Conservation (phyloP, 2,329 filamentous ascomycete genomes). For the Thelonectria discophora region DNA sequence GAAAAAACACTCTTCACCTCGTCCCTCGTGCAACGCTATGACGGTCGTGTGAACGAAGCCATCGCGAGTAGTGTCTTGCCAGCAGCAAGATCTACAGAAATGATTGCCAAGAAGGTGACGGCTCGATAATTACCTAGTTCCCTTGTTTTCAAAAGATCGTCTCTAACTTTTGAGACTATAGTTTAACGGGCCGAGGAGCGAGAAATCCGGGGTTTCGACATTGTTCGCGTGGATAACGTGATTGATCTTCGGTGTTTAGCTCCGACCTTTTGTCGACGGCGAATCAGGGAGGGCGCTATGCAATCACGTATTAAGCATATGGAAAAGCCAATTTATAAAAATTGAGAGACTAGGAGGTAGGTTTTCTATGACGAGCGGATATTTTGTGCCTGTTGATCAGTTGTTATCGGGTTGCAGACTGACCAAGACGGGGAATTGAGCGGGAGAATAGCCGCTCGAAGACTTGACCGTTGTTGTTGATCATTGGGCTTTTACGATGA, state of each 20-base stretch:
- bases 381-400: constrained; percentile 24
- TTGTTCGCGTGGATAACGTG: constrained; percentile 31
- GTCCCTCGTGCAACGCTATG: constrained; percentile 1
- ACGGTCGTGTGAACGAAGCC: constrained; percentile 9
- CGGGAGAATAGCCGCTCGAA: not conserved
- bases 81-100: constrained; percentile 26
- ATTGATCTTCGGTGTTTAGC: constrained; percentile 33
- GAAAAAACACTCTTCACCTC: constrained; percentile 5
- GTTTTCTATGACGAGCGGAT: not conserved
- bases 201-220: constrained; percentile 36
- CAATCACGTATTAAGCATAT: constrained; percentile 32
- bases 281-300: constrained; percentile 26
- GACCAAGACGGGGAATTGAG: not conserved
- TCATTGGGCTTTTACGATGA: too few relatives aligned
- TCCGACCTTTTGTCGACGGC: constrained; percentile 8
- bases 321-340: constrained; percentile 21
- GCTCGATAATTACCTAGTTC: not conserved
- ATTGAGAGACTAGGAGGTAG: constrained; percentile 20
- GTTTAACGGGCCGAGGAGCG: not conserved
- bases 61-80: not conserved
- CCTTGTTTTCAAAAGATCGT: not conserved
- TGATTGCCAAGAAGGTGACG: constrained; percentile 31
- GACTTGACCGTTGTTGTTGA: too few relatives aligned
- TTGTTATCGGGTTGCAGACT: not conserved
- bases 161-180: constrained; percentile 1